These are phyloP conservation scores for Pythium phragmiticola DNA, from an alignment of 352 stramenopile genomes.

Conservation along the genomic window DNA sequence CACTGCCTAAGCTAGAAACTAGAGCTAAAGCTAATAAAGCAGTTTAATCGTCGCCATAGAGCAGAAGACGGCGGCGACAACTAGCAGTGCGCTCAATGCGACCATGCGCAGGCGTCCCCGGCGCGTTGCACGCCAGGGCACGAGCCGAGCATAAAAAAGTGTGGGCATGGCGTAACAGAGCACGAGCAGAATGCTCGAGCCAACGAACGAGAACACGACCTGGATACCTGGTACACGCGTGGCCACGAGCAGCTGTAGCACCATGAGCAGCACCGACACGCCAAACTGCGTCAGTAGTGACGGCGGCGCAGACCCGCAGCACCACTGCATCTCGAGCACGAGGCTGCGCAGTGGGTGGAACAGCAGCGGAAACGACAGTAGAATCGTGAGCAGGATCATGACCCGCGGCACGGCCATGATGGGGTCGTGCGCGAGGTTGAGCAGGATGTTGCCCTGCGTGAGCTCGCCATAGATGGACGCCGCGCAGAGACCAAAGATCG, in stretches of 20 bases:
- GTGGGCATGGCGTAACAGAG: conserved; percentile 72
- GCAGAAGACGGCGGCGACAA: conserved; percentile 52
- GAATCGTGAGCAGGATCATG: conserved; percentile 66
- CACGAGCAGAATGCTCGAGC: conserved; percentile 67
- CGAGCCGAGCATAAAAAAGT: conserved; percentile 54
- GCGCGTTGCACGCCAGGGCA: conserved; percentile 38
- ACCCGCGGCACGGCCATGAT: conserved; percentile 72
- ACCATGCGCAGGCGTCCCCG: conserved; percentile 30
- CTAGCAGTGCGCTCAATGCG: conserved; percentile 31
- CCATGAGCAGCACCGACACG: conserved; percentile 27
- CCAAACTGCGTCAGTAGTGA: conserved; percentile 31
- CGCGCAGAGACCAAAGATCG: conserved; percentile 59
- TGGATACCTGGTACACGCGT: conserved; percentile 27
- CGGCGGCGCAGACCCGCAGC: conserved; percentile 23
- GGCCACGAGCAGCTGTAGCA: conserved; percentile 24
- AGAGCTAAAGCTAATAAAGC: not conserved
- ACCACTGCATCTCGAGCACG: conserved; percentile 54
- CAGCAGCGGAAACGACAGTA: conserved; percentile 73
- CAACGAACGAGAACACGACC: conserved; percentile 78
- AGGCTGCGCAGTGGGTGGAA: conserved; percentile 70
- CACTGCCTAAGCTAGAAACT: not conserved
- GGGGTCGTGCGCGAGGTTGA: conserved; percentile 69
- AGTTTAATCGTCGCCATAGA: conserved; percentile 52
- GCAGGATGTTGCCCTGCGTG: conserved; percentile 73
- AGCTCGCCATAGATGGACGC: conserved; percentile 54